Percentiles rank a stretch among this genome's conserved stretches.
phyloP scores from a whole-genome alignment of 169 alveolate genomes.

The Fabrea salina region DNA sequence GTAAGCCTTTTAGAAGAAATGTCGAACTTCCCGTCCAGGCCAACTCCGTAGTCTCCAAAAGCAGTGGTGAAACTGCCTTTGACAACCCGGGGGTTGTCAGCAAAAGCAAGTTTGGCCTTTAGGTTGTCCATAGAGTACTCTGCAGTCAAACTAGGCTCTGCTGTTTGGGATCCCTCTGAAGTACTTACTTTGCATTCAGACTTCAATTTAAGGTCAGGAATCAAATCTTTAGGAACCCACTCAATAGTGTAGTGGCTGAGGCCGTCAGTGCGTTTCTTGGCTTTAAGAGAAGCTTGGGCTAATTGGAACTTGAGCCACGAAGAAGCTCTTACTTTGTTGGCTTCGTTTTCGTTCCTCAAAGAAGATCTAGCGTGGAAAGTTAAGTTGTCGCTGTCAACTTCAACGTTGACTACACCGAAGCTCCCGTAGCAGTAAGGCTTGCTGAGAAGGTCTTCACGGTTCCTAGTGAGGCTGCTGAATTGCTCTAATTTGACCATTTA shows the following conservation, averaged over 20 bases:
- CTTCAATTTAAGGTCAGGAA: background rate
- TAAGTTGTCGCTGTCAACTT: background rate
- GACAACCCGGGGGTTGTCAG: background rate
- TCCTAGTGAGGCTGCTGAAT: background rate
- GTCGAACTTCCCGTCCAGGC: background rate
- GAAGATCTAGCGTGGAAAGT: slow-evolving; percentile 4
- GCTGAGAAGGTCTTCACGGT: slow-evolving; percentile 16
- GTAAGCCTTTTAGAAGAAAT: background rate
- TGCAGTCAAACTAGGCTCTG: background rate
- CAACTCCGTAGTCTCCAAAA: background rate
- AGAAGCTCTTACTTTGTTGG: background rate
- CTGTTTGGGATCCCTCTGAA: background rate
- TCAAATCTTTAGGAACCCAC: background rate
- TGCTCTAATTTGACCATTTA: slow-evolving; percentile 11
- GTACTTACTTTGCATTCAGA: background rate
- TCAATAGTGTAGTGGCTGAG: background rate
- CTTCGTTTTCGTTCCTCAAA: background rate
- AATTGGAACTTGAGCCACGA: background rate
- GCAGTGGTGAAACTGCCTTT: slow-evolving; percentile 6
- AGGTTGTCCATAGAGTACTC: background rate
- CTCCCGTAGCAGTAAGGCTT: slow-evolving; percentile 23
- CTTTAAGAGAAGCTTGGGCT: background rate
- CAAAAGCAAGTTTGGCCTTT: background rate
- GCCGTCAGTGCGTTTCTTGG: slow-evolving; percentile 1
- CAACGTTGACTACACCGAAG: background rate